These are phyloP conservation scores for Corchorus olitorius DNA, from an alignment of 345 rosid genomes.

Conservation along the genomic window DNA sequence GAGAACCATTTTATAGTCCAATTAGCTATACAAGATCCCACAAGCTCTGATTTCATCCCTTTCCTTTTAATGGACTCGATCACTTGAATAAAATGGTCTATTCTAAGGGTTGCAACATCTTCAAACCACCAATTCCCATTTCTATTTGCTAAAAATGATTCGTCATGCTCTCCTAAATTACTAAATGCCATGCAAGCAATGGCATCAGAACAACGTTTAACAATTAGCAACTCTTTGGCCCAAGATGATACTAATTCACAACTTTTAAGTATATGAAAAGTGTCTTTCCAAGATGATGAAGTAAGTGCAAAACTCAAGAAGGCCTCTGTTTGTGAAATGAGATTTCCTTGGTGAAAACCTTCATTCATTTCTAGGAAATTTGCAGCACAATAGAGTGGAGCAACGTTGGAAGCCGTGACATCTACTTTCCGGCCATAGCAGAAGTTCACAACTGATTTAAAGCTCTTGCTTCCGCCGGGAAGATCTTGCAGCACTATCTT, in stretches of 20 bases:
- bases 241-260: conserved; percentile 46
- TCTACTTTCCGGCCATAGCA: conserved; percentile 59
- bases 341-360: conserved; percentile 45
- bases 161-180: neutral
- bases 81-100: conserved; percentile 59
- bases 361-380: conserved; percentile 62
- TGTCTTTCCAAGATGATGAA: conserved; percentile 53
- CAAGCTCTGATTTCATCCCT: conserved; percentile 42
- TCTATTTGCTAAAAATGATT: conserved; percentile 4
- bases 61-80: conserved; percentile 41
- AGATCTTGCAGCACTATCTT: conserved; percentile 36
- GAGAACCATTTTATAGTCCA: conserved; percentile 58
- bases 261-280: conserved; percentile 43
- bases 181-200: conserved; percentile 37
- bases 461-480: conserved; percentile 52
- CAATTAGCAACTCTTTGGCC: conserved; percentile 42
- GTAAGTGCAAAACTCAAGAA: conserved; percentile 39
- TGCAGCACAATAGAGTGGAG: conserved; percentile 48
- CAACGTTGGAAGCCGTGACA: conserved; percentile 45
- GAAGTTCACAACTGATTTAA: conserved; percentile 46
- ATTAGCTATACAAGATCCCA: conserved; percentile 48
- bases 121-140: conserved; percentile 52
- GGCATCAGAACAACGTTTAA: conserved; percentile 52
- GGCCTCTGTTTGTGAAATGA: conserved; percentile 43
- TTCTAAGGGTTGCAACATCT: conserved; percentile 52